Conservation (phyloP, 345 rosid species). For the Melastoma malabathricum region DNA sequence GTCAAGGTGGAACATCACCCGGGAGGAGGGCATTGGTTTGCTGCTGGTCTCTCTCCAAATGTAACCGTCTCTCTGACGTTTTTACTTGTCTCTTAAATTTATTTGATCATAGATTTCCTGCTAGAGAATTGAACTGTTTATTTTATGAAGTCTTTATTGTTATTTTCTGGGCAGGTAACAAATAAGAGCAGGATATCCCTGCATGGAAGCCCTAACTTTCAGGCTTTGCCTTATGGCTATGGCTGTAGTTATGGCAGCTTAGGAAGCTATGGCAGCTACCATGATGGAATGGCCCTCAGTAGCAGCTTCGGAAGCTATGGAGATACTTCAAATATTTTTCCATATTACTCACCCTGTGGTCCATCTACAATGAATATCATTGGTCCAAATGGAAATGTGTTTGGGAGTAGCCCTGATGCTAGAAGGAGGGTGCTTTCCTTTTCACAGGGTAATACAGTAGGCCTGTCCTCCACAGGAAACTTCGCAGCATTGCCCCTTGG, state of each 20-base stretch:
- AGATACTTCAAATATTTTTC: constrained; percentile 52
- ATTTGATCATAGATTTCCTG: neutral
- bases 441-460: constrained; percentile 76
- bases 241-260: constrained; percentile 84
- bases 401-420: constrained; percentile 91
- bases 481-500: constrained; percentile 89
- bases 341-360: constrained; percentile 88
- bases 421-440: constrained; percentile 64
- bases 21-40: constrained; percentile 99
- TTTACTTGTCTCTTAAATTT: neutral
- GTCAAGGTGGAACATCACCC: constrained; percentile 95
- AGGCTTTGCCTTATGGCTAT: constrained; percentile 50
- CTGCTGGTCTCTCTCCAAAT: constrained; percentile 98
- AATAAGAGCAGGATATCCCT: constrained; percentile 48
- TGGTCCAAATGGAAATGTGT: constrained; percentile 54
- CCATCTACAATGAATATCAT: constrained; percentile 72
- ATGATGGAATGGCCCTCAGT: constrained; percentile 64
- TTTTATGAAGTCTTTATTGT: neutral
- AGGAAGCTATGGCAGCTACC: constrained; percentile 93
- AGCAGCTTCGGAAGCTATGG: constrained; percentile 95
- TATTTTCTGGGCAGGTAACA: constrained; percentile 36
- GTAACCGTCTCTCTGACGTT: constrained; percentile 20
- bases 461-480: constrained; percentile 81
- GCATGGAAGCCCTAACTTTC: constrained; percentile 83
- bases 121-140: neutral